Conservation (phyloP, 2,329 filamentous ascomycete genomes). For the Scedosporium minutisporum region DNA sequence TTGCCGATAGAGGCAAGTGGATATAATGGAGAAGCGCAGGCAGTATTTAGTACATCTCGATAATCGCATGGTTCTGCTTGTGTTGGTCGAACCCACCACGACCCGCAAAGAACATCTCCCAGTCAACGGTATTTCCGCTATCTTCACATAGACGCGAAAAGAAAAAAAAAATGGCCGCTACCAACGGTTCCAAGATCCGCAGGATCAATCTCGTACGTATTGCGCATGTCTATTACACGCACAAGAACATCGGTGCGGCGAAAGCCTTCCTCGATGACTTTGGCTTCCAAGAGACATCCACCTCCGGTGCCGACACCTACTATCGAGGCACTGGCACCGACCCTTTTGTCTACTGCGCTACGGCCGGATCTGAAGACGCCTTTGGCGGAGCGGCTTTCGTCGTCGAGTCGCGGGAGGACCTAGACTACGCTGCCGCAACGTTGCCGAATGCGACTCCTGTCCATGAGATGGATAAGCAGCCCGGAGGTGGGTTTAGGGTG, state of each 20-base stretch:
- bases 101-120: too few species aligned
- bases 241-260: constrained; percentile 17
- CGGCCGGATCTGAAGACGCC: neutral
- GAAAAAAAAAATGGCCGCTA: neutral
- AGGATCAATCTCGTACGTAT: constrained; percentile 13
- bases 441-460: neutral
- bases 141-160: neutral
- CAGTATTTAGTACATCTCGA: too few species aligned
- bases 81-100: too few species aligned
- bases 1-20: too few species aligned
- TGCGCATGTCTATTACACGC: constrained; percentile 13
- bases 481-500: constrained; percentile 1
- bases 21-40: too few species aligned
- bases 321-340: constrained; percentile 41
- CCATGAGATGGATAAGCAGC: neutral
- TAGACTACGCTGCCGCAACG: neutral
- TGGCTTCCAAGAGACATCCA: constrained; percentile 13
- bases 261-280: constrained; percentile 17
- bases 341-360: constrained; percentile 37
- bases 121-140: neutral
- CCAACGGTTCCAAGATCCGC: neutral
- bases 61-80: too few species aligned
- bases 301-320: constrained; percentile 25
- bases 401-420: neutral
- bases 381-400: neutral